phyloP scores from a whole-genome alignment of 177 flowering plant species.

The Vitis hybrid region DNA sequence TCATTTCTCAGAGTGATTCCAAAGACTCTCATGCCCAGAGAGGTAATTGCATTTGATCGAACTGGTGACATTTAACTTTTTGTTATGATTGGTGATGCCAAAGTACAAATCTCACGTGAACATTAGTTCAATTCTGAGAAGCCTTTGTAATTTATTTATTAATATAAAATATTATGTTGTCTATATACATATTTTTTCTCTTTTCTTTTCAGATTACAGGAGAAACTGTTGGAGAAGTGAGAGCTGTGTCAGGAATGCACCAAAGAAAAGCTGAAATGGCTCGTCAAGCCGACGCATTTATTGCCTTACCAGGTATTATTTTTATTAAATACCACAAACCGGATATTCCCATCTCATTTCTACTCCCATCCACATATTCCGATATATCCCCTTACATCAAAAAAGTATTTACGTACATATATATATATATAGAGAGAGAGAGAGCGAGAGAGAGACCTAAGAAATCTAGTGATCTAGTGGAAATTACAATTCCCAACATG shows the following conservation, averaged over 20 bases:
- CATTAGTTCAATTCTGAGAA: too few species aligned
- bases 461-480: too few species aligned
- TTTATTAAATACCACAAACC: neutral
- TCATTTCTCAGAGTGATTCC: conserved; percentile 66
- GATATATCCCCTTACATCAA: too few species aligned
- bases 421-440: too few species aligned
- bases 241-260: conserved; percentile 80
- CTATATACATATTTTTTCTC: neutral
- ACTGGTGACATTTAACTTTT: neutral
- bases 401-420: too few species aligned
- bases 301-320: conserved; percentile 78
- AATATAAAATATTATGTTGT: neutral
- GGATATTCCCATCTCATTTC: too few species aligned
- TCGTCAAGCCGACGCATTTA: conserved; percentile 88
- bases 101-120: too few species aligned
- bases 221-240: conserved; percentile 81
- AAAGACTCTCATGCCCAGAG: conserved; percentile 80
- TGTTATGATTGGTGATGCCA: neutral
- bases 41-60: conserved; percentile 39
- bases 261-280: conserved; percentile 97
- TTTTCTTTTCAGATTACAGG: conserved; percentile 54
- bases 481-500: neutral
- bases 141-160: too few species aligned
- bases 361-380: too few species aligned
- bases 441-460: too few species aligned